A percentile compares a stretch with the other conserved stretches of the same genome.
Conservation (phyloP, 2,329 filamentous ascomycete genomes). For the Microdochium paspali region DNA sequence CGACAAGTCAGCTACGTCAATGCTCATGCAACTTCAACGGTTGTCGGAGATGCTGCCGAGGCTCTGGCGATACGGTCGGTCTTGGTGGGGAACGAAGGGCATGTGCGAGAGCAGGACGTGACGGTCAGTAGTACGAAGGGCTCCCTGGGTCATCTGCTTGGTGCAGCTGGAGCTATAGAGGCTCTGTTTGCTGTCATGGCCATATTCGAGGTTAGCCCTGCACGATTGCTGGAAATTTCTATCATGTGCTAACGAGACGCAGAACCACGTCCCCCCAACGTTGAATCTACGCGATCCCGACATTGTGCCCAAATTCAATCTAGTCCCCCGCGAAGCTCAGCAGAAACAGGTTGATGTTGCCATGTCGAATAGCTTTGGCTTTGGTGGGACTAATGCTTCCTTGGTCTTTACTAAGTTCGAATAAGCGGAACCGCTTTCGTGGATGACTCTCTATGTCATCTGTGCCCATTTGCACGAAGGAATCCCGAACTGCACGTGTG, state of each 20-base stretch:
- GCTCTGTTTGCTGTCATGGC: conserved; percentile 77
- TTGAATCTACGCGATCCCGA: conserved; percentile 66
- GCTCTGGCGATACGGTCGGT: conserved; percentile 71
- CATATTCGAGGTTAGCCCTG: conserved; percentile 59
- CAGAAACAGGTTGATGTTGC: conserved; percentile 61
- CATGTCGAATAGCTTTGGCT: conserved; percentile 93
- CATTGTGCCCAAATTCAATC: conserved; percentile 70
- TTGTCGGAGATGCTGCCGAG: conserved; percentile 80
- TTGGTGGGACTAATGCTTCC: conserved; percentile 91
- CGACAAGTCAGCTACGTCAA: conserved; percentile 81
- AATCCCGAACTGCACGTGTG: no score
- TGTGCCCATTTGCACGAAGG: no score
- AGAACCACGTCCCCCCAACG: conserved; percentile 79
- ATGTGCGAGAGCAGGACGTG: conserved; percentile 50
- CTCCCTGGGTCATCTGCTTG: conserved; percentile 82
- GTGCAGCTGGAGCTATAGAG: conserved; percentile 85
- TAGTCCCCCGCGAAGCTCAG: conserved; percentile 67
- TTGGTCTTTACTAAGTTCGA: conserved; percentile 58
- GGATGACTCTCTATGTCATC: no score
- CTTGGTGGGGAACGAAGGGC: conserved; percentile 65
- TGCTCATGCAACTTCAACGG: conserved; percentile 85
- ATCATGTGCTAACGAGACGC: conserved; percentile 5
- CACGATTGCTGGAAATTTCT: background rate
- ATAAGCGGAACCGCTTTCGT: conserved; percentile 1
- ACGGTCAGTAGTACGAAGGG: conserved; percentile 93